Percentiles rank a stretch among this genome's conserved stretches.
Evolutionary conservation across 176 grass and related monocot genomes (phyloP).

Genomic region (Bromus sterilis): DNA sequence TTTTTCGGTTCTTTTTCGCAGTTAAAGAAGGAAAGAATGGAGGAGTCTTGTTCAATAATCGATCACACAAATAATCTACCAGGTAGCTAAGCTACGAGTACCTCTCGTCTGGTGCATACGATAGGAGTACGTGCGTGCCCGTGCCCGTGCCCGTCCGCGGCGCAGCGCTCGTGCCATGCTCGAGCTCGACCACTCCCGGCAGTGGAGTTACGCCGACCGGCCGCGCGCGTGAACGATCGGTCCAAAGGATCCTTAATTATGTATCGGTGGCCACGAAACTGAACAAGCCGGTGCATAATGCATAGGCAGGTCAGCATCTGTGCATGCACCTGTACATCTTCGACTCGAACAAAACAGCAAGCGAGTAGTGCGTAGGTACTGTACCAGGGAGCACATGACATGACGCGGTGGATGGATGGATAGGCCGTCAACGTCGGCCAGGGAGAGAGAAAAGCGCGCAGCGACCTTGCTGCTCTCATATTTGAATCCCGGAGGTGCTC

Average conservation of each 20-base stretch:
- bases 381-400: not conserved
- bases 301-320: not conserved
- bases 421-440: not conserved
- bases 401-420: not conserved
- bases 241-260: not conserved
- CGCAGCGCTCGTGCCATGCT: slow-evolving; percentile 6
- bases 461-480: no score
- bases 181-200: not conserved
- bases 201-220: not conserved
- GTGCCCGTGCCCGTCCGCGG: not conserved
- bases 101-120: not conserved
- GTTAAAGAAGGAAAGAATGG: no score
- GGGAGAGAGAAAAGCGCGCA: not conserved
- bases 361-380: not conserved
- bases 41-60: not conserved
- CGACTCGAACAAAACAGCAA: not conserved
- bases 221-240: not conserved
- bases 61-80: not conserved
- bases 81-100: no score
- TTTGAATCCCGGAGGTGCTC: no score
- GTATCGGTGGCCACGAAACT: not conserved
- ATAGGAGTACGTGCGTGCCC: not conserved
- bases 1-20: not conserved
- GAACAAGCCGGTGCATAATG: not conserved
- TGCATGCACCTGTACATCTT: not conserved